Evolutionary conservation across 106 monocot species (phyloP).

Genomic region (Apostasia shenzhenica): DNA sequence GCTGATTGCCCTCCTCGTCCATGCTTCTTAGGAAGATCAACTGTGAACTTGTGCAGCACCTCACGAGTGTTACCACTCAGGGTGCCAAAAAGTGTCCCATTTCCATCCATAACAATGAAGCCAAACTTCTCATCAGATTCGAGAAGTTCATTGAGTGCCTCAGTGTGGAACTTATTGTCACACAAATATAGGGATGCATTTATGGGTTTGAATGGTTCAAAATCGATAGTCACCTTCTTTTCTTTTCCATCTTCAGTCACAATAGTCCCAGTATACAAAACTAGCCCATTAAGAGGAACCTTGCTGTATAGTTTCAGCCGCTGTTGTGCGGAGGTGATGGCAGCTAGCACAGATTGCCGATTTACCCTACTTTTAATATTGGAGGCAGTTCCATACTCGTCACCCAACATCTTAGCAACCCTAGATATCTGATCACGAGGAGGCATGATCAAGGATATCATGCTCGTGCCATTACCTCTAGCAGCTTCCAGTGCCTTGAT

Average conservation of each 20-base stretch:
- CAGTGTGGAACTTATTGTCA: constrained; percentile 23
- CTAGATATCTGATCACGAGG: constrained; percentile 22
- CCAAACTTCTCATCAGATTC: constrained; percentile 30
- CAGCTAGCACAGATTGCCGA: constrained; percentile 47
- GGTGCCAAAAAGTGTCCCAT: constrained; percentile 56
- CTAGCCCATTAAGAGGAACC: constrained; percentile 31
- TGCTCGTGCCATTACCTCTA: constrained; percentile 58
- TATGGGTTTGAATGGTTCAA: constrained; percentile 21
- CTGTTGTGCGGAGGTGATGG: constrained; percentile 52
- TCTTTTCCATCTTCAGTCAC: constrained; percentile 55
- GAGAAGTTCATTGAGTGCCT: constrained; percentile 26
- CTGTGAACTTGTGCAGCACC: constrained; percentile 42
- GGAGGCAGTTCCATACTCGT: constrained; percentile 24
- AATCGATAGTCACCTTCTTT: constrained; percentile 40
- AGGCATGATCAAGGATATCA: constrained; percentile 34
- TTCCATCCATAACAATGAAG: constrained; percentile 52
- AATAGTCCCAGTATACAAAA: constrained; percentile 49
- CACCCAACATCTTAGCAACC: constrained; percentile 25
- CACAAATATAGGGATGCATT: constrained; percentile 22
- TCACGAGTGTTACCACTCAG: constrained; percentile 48
- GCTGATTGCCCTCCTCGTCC: constrained; percentile 65
- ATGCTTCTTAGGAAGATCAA: constrained; percentile 63
- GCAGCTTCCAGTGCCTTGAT: constrained; percentile 53
- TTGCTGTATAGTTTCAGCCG: constrained; percentile 20
- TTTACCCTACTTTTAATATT: constrained; percentile 45